Base-by-base conservation (phyloP, 768 basidiomycete species). In the Dendrothele bispora region DNA sequence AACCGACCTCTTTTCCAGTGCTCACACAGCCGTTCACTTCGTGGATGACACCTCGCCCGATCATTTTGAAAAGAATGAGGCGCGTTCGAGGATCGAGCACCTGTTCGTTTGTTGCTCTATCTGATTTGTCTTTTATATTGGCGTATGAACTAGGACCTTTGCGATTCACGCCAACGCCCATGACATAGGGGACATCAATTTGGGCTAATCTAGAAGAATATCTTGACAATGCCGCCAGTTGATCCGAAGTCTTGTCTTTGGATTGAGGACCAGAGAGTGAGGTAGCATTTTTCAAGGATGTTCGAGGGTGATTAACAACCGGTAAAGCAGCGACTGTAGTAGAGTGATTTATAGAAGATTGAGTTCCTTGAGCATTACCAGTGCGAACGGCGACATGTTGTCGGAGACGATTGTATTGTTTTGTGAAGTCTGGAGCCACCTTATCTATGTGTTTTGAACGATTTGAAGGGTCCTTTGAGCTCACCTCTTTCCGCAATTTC, bases 1-100 rank as follows among this genome's bases (percentile, higher is more conserved):
- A 2, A 7, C 55, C 77, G 46, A 91, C 94, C 80, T 99, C 97
- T 77, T 99, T 99, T 24, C 97, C 97, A 0, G 97, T 98, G 59
- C 91, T 94, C 35, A 99, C 84, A 67, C 97, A 98, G 2, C 95
- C 93, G 55, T 98, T 95, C 38, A 99, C 84, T 63, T 92, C 88
- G 45, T 88, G 82, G 12, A 99, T 80, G 14, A 98, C 61, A 1
- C 85, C 94, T 43, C 94, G 75, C 4, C 92, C 90, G 46, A 97
- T 90, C 88, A 98, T 93, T 71, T 97, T 97, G 72, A 93, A 92
- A 40, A 99, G 67, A 27, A 98, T 95, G 29, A 95, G 74, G 40
- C 95, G 72, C 7, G 97, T 99, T n/a, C 97, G 79, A 14, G 92
- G 88, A 66, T 99, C 97, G 29, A 99, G 77, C 2, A 99, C 97